Conservation (phyloP, 2,329 filamentous ascomycete genomes). For the Aspergillus transmontanensis region DNA sequence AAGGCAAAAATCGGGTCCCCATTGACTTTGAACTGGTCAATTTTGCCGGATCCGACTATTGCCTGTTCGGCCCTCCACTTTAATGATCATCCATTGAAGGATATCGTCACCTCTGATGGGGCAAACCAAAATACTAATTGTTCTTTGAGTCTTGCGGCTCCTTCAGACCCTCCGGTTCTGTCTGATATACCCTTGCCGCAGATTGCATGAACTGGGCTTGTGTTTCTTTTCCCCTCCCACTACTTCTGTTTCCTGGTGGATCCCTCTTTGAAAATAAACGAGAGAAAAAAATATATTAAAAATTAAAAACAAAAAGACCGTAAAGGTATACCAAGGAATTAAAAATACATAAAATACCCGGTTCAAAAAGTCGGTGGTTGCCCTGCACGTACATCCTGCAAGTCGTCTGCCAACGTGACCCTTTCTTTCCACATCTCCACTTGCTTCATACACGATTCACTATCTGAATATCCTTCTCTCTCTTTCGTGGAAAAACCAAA, state of each 20-base stretch:
- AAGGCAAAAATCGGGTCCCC: slow-evolving; percentile 1
- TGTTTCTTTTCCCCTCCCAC: slow-evolving; percentile 1
- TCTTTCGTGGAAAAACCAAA: background rate
- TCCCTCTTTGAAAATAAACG: background rate
- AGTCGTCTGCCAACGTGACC: slow-evolving; percentile 22
- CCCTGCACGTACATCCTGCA: slow-evolving; percentile 13
- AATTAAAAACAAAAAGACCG: background rate
- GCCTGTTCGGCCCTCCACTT: background rate
- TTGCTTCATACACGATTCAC: slow-evolving; percentile 13
- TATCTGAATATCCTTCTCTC: slow-evolving; percentile 11
- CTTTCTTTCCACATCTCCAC: slow-evolving; percentile 21
- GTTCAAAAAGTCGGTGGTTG: slow-evolving; percentile 14
- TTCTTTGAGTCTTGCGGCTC: slow-evolving; percentile 14
- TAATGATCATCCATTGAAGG: slow-evolving; percentile 1
- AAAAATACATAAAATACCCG: slow-evolving; percentile 21
- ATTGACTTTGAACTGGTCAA: slow-evolving; percentile 5
- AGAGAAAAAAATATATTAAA: slow-evolving; percentile 8
- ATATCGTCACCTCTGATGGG: background rate
- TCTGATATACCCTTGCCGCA: slow-evolving; percentile 15
- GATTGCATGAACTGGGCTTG: slow-evolving; percentile 14
- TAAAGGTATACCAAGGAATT: slow-evolving; percentile 8
- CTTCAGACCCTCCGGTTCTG: slow-evolving; percentile 10
- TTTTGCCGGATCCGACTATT: background rate
- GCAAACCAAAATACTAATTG: background rate
- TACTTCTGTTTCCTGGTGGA: slow-evolving; percentile 3